A percentile compares a stretch with the other conserved stretches of the same genome.
Conservation (phyloP, 352 stramenopile species). For the Blastocystis sp. region DNA sequence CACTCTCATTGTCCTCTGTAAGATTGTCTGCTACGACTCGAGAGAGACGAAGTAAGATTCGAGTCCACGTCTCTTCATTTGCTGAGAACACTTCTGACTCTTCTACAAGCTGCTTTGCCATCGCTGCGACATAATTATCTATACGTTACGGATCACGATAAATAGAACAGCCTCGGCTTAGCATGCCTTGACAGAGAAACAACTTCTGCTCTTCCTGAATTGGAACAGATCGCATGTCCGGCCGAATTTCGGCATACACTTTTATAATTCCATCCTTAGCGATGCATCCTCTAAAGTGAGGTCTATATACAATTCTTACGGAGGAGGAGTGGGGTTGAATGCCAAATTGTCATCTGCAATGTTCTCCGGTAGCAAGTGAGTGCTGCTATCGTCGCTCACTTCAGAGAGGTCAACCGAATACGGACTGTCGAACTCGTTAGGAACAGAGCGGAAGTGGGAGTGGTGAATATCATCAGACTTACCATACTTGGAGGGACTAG, state of each 20-base stretch:
- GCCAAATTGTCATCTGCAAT: slow-evolving; percentile 28
- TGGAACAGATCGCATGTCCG: slow-evolving; percentile 5
- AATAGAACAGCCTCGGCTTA: neutral
- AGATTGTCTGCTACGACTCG: slow-evolving; percentile 18
- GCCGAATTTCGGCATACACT: neutral
- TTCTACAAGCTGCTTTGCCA: slow-evolving; percentile 10
- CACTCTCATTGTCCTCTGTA: neutral
- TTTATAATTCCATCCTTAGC: slow-evolving; percentile 40
- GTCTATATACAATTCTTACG: neutral
- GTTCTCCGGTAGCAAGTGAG: neutral
- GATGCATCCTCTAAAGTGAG: slow-evolving; percentile 26
- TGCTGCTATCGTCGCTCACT: neutral
- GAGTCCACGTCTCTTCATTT: neutral
- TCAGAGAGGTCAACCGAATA: neutral
- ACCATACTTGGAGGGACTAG: neutral
- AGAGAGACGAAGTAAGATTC: neutral
- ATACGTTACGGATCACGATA: neutral
- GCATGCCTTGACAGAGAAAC: slow-evolving; percentile 11
- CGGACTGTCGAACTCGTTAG: neutral
- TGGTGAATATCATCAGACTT: neutral
- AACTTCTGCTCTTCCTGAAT: slow-evolving; percentile 31
- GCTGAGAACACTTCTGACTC: slow-evolving; percentile 24
- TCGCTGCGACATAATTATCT: neutral
- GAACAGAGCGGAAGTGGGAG: neutral
- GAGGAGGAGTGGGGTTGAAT: neutral